Evolutionary conservation across 441 rosid species (phyloP), one percentile per base, ranked within the genome.

Genomic region (Hypseocharis bilobata): DNA sequence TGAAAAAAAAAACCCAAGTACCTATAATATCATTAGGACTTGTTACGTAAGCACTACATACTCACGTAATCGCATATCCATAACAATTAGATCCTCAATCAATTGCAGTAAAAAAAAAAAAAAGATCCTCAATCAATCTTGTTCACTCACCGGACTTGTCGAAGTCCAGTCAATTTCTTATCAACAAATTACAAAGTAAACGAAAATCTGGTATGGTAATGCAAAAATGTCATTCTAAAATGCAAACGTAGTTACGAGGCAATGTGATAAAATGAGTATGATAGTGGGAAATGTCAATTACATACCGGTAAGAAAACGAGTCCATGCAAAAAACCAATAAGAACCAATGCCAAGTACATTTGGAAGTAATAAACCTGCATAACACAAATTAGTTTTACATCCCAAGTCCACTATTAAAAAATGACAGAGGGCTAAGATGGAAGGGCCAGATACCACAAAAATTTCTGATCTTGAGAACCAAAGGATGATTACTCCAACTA

Each of bases 261-360:
- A 52, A 3, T n/a, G 45, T 1, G 20, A 26, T n/a, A 4, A 14
- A 28, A n/a, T 1, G 36, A 23, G 32, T 6, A 59, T 60, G 63
- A 72, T 59, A 67, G 57, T 0, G 26, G 28, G 14, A 63, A 56
- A 44, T 13, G 63, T 26, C 22, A 51, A n/a, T 72, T 57, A 83
- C 88, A 81, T 80, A 84, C 92, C 0, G 92, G 92, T 76, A 86
- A 76, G 62, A 84, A 78, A 77, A 86, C 85, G 44, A 86, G 92
- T 34, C 92, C 92, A 22, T 86, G 92, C 71, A 86, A 71, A 78
- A 86, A 86, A 63, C 89, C 87, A 28, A 86, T 80, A 65, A 86
- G 61, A 74, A 86, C 86, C 82, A 86, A 69, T 27, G 92, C 89
- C 57, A 86, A 64, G 81, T 82, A 84, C 92, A 84, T 86, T 70